Evolutionary conservation across 305 asterid genomes (phyloP).

Genomic region (Plantago rigida): DNA sequence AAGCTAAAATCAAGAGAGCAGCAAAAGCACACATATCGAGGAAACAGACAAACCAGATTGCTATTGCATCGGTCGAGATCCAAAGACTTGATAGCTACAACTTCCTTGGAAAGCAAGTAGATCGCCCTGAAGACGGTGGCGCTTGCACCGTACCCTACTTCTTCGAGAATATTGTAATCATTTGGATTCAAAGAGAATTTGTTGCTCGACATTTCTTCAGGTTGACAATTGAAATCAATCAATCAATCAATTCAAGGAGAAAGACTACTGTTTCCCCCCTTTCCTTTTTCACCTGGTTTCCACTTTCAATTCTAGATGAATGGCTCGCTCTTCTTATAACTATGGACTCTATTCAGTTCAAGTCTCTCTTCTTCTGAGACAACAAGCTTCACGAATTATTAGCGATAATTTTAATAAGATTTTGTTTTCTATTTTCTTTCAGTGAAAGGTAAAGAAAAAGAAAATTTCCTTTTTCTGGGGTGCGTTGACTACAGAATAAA

Average conservation of each 20-base stretch:
- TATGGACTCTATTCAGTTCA: slow-evolving; percentile 31
- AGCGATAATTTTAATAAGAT: slow-evolving; percentile 36
- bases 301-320: too few species aligned
- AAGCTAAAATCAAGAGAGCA: not conserved
- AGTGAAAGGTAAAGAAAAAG: not conserved
- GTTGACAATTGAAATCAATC: too few species aligned
- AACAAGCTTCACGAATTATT: slow-evolving; percentile 35
- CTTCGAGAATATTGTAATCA: slow-evolving; percentile 78
- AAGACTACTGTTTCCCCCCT: too few species aligned
- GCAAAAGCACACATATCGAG: slow-evolving; percentile 1
- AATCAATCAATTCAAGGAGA: too few species aligned
- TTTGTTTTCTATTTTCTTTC: slow-evolving; percentile 22
- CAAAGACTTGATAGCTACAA: slow-evolving; percentile 88
- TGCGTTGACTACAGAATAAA: slow-evolving; percentile 1
- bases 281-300: too few species aligned
- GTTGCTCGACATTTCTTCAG: slow-evolving; percentile 38
- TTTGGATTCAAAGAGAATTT: slow-evolving; percentile 54
- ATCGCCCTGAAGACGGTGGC: slow-evolving; percentile 90
- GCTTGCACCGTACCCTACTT: slow-evolving; percentile 91
- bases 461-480: not conserved
- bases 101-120: slow-evolving; percentile 73
- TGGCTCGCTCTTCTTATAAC: not conserved
- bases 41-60: slow-evolving; percentile 66
- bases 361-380: slow-evolving; percentile 6
- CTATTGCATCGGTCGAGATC: slow-evolving; percentile 99